Conservation (phyloP, 306 rosid species). For the Rosa rugosa region DNA sequence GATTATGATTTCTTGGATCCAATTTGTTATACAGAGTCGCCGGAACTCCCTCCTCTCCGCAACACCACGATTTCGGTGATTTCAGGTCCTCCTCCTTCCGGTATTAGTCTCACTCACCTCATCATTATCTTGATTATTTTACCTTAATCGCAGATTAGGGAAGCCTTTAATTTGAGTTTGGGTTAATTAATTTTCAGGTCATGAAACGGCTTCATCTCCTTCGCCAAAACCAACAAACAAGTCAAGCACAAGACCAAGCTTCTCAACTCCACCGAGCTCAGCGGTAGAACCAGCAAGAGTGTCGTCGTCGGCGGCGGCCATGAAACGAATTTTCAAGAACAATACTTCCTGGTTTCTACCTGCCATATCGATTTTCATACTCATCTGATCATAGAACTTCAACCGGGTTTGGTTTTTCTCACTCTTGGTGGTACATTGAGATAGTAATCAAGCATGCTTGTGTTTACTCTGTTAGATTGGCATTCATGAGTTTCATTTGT, state of each 20-base stretch:
- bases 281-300: neutral
- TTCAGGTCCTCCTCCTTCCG: constrained; percentile 28
- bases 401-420: neutral
- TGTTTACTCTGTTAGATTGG: neutral
- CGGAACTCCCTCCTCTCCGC: constrained; percentile 51
- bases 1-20: neutral
- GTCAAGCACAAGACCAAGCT: neutral
- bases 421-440: neutral
- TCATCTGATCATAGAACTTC: neutral
- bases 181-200: constrained; percentile 17
- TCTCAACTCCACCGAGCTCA: constrained; percentile 16
- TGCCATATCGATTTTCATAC: neutral
- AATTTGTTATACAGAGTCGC: constrained; percentile 30
- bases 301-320: constrained; percentile 19
- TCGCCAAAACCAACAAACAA: constrained; percentile 5
- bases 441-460: neutral
- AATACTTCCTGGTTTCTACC: constrained; percentile 22
- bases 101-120: constrained; percentile 18
- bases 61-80: constrained; percentile 28
- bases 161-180: neutral
- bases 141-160: neutral
- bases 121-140: neutral
- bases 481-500: constrained; percentile 7
- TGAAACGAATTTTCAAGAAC: neutral
- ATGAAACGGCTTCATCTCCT: constrained; percentile 19